Percentiles rank a stretch among this genome's conserved stretches.
Evolutionary conservation across 1,139 yeast species (phyloP).

Genomic region (Lodderomyces elongisporus): DNA sequence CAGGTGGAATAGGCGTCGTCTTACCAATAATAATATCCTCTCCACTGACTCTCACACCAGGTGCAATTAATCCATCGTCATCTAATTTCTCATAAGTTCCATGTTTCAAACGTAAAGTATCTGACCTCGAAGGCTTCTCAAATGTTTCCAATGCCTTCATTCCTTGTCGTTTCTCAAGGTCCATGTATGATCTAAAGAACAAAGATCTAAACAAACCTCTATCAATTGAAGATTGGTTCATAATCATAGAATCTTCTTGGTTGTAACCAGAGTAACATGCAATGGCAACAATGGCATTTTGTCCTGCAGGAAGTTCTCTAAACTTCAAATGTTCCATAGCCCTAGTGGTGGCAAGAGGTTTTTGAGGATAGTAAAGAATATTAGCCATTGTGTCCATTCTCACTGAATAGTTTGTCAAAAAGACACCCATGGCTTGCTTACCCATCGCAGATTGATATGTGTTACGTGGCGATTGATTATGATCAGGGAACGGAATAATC

Average conservation of each 20-base stretch:
- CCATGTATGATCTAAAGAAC: conserved; percentile 97
- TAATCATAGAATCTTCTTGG: conserved; percentile 99
- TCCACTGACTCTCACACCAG: conserved; percentile 98
- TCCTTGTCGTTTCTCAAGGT: conserved; percentile 96
- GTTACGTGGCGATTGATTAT: conserved; percentile 98
- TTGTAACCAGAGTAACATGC: conserved; percentile 97
- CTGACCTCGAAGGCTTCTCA: conserved; percentile 92
- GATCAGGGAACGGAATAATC: conserved; percentile 99
- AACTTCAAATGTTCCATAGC: conserved; percentile 96
- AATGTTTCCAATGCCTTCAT: conserved; percentile 96
- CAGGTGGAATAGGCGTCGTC: conserved; percentile 97
- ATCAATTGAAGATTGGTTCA: conserved; percentile 97
- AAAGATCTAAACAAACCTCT: conserved; percentile 93
- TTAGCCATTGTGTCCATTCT: conserved; percentile 99
- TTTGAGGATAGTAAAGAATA: conserved; percentile 94
- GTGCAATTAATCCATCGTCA: conserved; percentile 96
- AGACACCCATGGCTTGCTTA: conserved; percentile 99
- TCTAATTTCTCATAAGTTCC: conserved; percentile 97
- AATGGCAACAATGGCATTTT: conserved; percentile 97
- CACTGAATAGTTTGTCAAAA: conserved; percentile 87
- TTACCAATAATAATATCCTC: conserved; percentile 98
- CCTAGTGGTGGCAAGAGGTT: conserved; percentile 98
- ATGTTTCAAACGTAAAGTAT: conserved; percentile 90
- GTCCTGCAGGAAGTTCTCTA: conserved; percentile 98
- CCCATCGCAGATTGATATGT: conserved; percentile 99